phyloP scores from a whole-genome alignment of 129 eudicot genomes.

The Flaveria trinervia region DNA sequence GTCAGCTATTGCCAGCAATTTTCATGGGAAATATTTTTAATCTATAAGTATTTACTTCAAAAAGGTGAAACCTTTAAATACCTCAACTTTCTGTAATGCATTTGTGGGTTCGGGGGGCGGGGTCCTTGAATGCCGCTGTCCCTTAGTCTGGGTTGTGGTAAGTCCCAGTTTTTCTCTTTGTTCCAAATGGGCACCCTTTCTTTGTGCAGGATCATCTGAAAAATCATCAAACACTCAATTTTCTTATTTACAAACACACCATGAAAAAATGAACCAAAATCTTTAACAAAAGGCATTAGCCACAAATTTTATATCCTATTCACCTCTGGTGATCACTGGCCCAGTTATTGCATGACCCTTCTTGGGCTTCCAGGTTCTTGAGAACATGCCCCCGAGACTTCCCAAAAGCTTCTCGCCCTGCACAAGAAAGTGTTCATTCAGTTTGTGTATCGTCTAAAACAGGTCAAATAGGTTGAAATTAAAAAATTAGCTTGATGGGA shows the following conservation, averaged over 20 bases:
- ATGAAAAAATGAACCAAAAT: neutral
- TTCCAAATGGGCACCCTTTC: conserved; percentile 83
- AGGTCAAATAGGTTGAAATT: neutral
- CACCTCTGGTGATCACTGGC: conserved; percentile 75
- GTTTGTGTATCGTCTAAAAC: neutral
- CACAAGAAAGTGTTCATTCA: conserved; percentile 18
- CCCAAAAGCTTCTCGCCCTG: conserved; percentile 98
- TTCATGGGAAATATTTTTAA: too few relatives aligned
- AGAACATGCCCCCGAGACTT: conserved; percentile 88
- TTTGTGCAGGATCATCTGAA: conserved; percentile 71
- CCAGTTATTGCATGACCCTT: conserved; percentile 68
- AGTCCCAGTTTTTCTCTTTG: conserved; percentile 86
- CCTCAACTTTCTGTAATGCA: conserved; percentile 84
- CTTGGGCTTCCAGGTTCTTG: conserved; percentile 97
- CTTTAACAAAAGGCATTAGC: neutral
- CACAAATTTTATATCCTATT: conserved; percentile 1
- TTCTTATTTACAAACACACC: neutral
- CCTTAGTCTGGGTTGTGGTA: conserved; percentile 45
- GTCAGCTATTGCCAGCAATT: neutral
- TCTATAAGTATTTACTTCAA: neutral
- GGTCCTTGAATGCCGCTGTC: conserved; percentile 44
- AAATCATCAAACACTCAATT: conserved; percentile 15
- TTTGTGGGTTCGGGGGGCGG: conserved; percentile 73
- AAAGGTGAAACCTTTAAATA: conserved; percentile 14
- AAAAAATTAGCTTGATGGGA: neutral